Evolutionary conservation across 2,329 filamentous ascomycete genomes (phyloP).

Genomic region (Phialemonium atrogriseum): DNA sequence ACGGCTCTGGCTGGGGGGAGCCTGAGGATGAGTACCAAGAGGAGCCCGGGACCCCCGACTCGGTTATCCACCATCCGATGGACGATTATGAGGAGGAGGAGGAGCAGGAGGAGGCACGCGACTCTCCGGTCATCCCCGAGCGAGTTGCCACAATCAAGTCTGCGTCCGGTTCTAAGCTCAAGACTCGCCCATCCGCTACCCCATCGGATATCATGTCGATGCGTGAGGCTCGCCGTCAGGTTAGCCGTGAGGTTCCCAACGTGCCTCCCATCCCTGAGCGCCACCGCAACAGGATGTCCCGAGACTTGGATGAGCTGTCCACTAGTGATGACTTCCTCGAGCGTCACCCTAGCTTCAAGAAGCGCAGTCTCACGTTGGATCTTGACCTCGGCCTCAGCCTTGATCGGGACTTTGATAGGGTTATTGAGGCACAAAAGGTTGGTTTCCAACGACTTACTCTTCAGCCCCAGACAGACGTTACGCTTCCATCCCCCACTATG

Average conservation of each 20-base stretch:
- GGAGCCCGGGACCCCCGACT: conserved; percentile 72
- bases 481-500: conserved; percentile 21
- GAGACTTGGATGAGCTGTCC: conserved; percentile 29
- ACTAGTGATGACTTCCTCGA: conserved; percentile 38
- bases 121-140: conserved; percentile 66
- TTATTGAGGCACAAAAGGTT: conserved; percentile 97
- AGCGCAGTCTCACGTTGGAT: conserved; percentile 73
- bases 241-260: conserved; percentile 63
- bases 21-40: conserved; percentile 45
- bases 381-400: conserved; percentile 80
- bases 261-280: conserved; percentile 55
- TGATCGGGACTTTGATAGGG: conserved; percentile 86
- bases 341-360: conserved; percentile 67
- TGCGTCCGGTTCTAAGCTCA: conserved; percentile 75
- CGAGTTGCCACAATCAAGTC: conserved; percentile 76
- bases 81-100: conserved; percentile 25
- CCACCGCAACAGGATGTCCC: conserved; percentile 47
- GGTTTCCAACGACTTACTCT: conserved; percentile 33
- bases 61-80: conserved; percentile 75
- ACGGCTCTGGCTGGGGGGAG: conserved; percentile 54
- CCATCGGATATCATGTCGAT: conserved; percentile 77
- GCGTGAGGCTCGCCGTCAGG: conserved; percentile 76
- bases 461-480: conserved; percentile 11
- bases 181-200: conserved; percentile 80
- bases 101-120: conserved; percentile 34